Evolutionary conservation across 352 stramenopile species (phyloP).

Genomic region (Pythium oligandrum): DNA sequence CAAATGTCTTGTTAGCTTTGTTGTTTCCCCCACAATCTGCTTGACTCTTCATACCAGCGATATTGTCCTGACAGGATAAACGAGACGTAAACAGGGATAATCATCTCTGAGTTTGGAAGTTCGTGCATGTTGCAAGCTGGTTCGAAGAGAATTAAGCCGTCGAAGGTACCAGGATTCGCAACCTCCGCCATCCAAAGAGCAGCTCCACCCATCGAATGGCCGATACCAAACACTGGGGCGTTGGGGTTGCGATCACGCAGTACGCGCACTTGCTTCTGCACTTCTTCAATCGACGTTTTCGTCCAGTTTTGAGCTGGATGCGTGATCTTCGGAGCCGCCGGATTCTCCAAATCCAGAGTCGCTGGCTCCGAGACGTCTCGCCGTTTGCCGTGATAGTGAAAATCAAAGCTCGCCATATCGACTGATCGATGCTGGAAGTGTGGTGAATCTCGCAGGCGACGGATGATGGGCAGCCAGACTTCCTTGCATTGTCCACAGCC

Average conservation of each 20-base stretch:
- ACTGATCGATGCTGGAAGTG: slow-evolving; percentile 17
- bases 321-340: slow-evolving; percentile 19
- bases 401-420: slow-evolving; percentile 23
- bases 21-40: too few relatives aligned
- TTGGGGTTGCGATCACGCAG: slow-evolving; percentile 4
- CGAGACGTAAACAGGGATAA: too few relatives aligned
- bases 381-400: slow-evolving; percentile 34
- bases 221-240: slow-evolving; percentile 40
- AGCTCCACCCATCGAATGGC: slow-evolving; percentile 40
- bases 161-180: slow-evolving; percentile 31
- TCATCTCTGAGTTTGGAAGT: too few relatives aligned
- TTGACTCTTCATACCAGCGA: too few relatives aligned
- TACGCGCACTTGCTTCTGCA: slow-evolving; percentile 4
- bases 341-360: slow-evolving; percentile 22
- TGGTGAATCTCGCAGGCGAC: slow-evolving; percentile 26
- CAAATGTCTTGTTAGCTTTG: too few relatives aligned
- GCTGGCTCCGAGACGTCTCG: slow-evolving; percentile 27
- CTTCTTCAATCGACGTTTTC: slow-evolving; percentile 11
- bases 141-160: slow-evolving; percentile 42
- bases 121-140: slow-evolving; percentile 23
- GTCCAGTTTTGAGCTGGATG: slow-evolving; percentile 34
- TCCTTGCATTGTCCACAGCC: slow-evolving; percentile 47
- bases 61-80: too few relatives aligned
- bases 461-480: slow-evolving; percentile 40
- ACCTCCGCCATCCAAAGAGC: slow-evolving; percentile 28